These are phyloP conservation scores for Pestalotiopsis sp. DNA, from an alignment of 2,329 filamentous ascomycete genomes.

Conservation along the genomic window DNA sequence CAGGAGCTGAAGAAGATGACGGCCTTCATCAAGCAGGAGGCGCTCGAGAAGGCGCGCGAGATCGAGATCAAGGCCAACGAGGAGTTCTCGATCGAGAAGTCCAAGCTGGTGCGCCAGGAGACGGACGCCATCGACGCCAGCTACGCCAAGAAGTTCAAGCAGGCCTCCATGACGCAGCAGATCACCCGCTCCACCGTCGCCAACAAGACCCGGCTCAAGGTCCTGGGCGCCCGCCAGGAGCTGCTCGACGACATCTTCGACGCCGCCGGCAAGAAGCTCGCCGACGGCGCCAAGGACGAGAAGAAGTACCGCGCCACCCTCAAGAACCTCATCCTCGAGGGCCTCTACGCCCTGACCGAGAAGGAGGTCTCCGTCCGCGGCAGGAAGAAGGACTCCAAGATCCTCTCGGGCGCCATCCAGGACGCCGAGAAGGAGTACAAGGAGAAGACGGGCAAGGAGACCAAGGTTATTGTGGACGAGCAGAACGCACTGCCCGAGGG, in stretches of 20 bases:
- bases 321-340: conserved; percentile 83
- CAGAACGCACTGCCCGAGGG: conserved; percentile 76
- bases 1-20: conserved; percentile 99
- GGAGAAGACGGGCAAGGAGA: conserved; percentile 69
- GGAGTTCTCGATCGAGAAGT: conserved; percentile 98
- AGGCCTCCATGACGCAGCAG: conserved; percentile 97
- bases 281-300: conserved; percentile 64
- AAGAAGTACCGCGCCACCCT: conserved; percentile 74
- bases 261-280: conserved; percentile 71
- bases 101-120: conserved; percentile 95
- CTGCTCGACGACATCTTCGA: conserved; percentile 90
- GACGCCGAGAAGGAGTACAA: conserved; percentile 82
- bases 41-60: conserved; percentile 92
- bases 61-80: conserved; percentile 98
- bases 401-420: conserved; percentile 76
- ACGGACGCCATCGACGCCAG: conserved; percentile 86
- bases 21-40: conserved; percentile 99
- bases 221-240: conserved; percentile 85
- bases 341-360: conserved; percentile 86
- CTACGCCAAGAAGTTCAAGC: conserved; percentile 99
- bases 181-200: conserved; percentile 94
- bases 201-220: conserved; percentile 92
- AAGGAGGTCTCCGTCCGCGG: conserved; percentile 71
- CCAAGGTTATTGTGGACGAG: conserved; percentile 73
- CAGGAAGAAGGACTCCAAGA: conserved; percentile 75